phyloP scores from a whole-genome alignment of 257 asterid genomes.

The Thymus mandschuricus region DNA sequence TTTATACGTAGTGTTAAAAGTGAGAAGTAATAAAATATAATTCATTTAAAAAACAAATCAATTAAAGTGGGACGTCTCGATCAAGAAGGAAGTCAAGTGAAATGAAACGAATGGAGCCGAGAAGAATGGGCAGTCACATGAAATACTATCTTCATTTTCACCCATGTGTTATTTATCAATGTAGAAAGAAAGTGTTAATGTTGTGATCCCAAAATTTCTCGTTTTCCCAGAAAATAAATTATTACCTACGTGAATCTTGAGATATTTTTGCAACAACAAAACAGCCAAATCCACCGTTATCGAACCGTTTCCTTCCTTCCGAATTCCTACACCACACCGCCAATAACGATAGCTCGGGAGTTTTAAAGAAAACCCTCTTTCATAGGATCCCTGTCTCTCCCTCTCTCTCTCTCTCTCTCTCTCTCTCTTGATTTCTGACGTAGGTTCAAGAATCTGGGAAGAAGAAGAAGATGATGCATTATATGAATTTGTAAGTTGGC shows the following conservation, averaged over 20 bases:
- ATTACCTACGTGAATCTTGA: slow-evolving; percentile 30
- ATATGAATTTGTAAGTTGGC: slow-evolving; percentile 21
- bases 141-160: no score
- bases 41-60: no score
- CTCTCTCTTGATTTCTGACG: background rate
- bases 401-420: background rate
- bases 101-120: no score
- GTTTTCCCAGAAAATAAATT: background rate
- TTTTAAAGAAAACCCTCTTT: background rate
- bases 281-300: slow-evolving; percentile 20
- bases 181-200: background rate
- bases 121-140: no score
- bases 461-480: background rate
- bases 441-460: slow-evolving; percentile 16
- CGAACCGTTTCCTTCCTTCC: slow-evolving; percentile 36
- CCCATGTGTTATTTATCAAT: no score
- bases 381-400: background rate
- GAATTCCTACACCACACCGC: slow-evolving; percentile 31
- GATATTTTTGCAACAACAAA: slow-evolving; percentile 32
- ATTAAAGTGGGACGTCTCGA: no score
- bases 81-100: no score
- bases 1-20: no score
- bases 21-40: no score
- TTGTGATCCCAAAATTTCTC: background rate
- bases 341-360: slow-evolving; percentile 30